Base-by-base conservation (phyloP, 768 basidiomycete species). In the Leucosporidium creatinivorum region DNA sequence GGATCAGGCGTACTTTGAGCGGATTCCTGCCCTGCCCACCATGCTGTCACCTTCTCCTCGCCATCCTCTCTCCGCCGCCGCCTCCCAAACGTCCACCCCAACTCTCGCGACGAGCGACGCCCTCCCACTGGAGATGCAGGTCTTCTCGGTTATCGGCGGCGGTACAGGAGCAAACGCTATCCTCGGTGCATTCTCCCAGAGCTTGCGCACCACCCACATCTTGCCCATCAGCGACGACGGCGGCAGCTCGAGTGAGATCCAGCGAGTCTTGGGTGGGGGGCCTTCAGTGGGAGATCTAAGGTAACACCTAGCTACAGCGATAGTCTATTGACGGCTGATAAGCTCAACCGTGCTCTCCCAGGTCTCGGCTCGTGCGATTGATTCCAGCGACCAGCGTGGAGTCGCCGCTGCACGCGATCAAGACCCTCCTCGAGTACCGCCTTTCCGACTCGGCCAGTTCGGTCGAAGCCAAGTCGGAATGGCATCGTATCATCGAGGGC, bases 391-490 rank as follows among this genome's bases (percentile, higher is more conserved):
- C 61, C 1, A 49, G 31, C 0, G 21, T 17, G 15, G 44, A 39
- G 54, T 50, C 58, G 5, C 66, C 72, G 5, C 55, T 89, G 64
- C 83, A 85, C 65, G 85, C 88, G 15, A 89, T 97, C 72, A 85
- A 86, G 28, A 80, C 81, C 28, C 82, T 98, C 6, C 82, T 98
- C 33, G 85, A 88, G 3, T 85, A 93, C 76, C 86, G 93, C 3
- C 81, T 96, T 28, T 87, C 92, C 13, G 79, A 84, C 6, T 80
- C 82, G 9, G 83, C 81, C n/a, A 80, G 85, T 1, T 87, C 90
- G 71, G 82, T 83, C 33, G 86, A 87, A 67, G 91, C 90, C 26
- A 85, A 90, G 70, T 88, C 88, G n/a, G 84, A 91, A 72, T 98
- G 93, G 93, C 82, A 33, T 25, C 39, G 57, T 4, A 68, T 73